phyloP scores from a whole-genome alignment of 352 stramenopile genomes.

The Pythium oligandrum region DNA sequence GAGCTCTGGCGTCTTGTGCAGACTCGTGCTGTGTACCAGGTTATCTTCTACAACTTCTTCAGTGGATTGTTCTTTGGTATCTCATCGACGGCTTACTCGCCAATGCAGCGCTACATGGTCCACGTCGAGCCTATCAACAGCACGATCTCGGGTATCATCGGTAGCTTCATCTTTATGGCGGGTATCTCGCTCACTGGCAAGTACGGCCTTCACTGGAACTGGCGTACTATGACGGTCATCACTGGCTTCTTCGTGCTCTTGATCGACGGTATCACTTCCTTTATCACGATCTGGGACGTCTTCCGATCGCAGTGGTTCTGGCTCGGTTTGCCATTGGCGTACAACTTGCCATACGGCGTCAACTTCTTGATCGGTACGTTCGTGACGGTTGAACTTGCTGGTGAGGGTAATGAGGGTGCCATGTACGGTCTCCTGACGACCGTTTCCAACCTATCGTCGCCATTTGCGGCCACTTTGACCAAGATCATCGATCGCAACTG shows the following conservation, averaged over 20 bases:
- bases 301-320: constrained; percentile 9
- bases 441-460: constrained; percentile 24
- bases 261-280: constrained; percentile 11
- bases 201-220: constrained; percentile 23
- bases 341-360: constrained; percentile 25
- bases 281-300: constrained; percentile 28
- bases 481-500: constrained; percentile 20
- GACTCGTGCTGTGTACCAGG: constrained; percentile 37
- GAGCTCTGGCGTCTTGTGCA: constrained; percentile 25
- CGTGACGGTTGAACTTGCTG: constrained; percentile 27
- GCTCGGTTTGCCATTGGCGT: constrained; percentile 22
- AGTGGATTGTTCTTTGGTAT: constrained; percentile 26
- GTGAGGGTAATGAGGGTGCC: constrained; percentile 32
- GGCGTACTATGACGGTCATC: constrained; percentile 21
- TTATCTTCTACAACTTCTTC: constrained; percentile 43
- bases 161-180: constrained; percentile 19
- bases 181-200: constrained; percentile 17
- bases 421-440: constrained; percentile 41
- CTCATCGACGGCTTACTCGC: constrained; percentile 20
- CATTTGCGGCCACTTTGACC: constrained; percentile 32
- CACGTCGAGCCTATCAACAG: constrained; percentile 36
- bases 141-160: constrained; percentile 24
- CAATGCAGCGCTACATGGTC: constrained; percentile 23
- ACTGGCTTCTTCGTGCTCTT: constrained; percentile 14
- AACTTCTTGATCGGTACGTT: constrained; percentile 17